These are phyloP conservation scores for Rosa rugosa DNA, from an alignment of 306 rosid species.

Conservation along the genomic window DNA sequence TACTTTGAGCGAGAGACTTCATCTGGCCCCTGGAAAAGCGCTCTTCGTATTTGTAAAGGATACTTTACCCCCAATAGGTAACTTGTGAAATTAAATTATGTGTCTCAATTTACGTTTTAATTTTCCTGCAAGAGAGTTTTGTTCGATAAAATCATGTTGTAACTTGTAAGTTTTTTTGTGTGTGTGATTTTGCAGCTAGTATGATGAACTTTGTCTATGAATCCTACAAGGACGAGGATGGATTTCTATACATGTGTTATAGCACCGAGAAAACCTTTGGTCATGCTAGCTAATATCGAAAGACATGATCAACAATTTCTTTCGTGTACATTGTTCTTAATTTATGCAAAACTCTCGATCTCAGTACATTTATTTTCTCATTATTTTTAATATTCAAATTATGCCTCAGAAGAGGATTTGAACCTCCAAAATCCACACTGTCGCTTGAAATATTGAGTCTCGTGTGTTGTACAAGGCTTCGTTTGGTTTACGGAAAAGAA, in stretches of 20 bases:
- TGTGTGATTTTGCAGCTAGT: conserved; percentile 26
- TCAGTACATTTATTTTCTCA: neutral
- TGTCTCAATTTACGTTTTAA: neutral
- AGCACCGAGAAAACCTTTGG: conserved; percentile 88
- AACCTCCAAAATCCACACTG: too few relatives aligned
- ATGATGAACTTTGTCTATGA: conserved; percentile 33
- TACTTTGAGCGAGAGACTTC: conserved; percentile 64
- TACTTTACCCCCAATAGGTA: conserved; percentile 78
- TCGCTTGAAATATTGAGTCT: neutral
- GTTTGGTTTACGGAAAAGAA: too few relatives aligned
- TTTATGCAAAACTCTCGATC: neutral
- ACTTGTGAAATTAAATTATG: neutral
- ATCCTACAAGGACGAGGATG: conserved; percentile 69
- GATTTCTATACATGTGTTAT: conserved; percentile 81
- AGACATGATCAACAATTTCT: neutral
- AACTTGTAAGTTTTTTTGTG: neutral
- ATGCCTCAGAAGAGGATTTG: neutral
- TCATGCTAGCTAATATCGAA: neutral
- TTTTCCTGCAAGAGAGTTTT: neutral
- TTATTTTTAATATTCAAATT: neutral
- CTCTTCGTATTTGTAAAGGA: conserved; percentile 76
- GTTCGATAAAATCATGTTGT: neutral
- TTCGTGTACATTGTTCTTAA: neutral
- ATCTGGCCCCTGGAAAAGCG: conserved; percentile 65
- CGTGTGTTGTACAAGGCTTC: neutral